phyloP scores from a whole-genome alignment of 2,329 filamentous ascomycete species.

The Aspergillus persii region DNA sequence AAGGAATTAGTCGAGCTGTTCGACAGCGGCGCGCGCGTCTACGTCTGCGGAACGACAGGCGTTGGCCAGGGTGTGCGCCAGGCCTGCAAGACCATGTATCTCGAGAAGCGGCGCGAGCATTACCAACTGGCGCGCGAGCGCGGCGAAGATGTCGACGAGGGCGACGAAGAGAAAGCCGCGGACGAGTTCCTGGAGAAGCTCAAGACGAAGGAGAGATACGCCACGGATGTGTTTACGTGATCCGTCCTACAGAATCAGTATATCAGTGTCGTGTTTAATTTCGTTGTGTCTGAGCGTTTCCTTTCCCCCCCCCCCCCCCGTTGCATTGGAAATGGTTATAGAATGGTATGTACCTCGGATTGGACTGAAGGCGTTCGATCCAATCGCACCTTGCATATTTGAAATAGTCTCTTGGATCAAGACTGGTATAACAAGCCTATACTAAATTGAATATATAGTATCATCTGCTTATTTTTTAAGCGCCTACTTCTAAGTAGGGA shows the following conservation, averaged over 20 bases:
- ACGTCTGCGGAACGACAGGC: constrained; percentile 61
- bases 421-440: neutral
- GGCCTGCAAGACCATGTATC: constrained; percentile 35
- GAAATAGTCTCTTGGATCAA: neutral
- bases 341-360: neutral
- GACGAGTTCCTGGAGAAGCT: constrained; percentile 29
- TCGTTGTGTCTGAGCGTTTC: neutral
- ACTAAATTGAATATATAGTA: neutral
- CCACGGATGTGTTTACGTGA: constrained; percentile 57
- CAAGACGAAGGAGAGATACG: constrained; percentile 53
- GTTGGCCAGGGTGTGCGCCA: constrained; percentile 51
- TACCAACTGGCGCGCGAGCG: constrained; percentile 34
- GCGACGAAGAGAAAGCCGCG: constrained; percentile 28
- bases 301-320: neutral
- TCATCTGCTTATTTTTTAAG: neutral
- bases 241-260: neutral
- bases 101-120: constrained; percentile 29
- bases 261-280: neutral
- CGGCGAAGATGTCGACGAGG: constrained; percentile 33
- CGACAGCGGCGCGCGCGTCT: constrained; percentile 55
- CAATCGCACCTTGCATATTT: neutral
- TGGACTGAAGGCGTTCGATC: neutral
- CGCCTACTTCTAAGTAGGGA: no score
- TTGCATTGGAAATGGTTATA: neutral
- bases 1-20: constrained; percentile 48